Conservation (phyloP, 257 asterid species). For the Gardenia jasminoides region DNA sequence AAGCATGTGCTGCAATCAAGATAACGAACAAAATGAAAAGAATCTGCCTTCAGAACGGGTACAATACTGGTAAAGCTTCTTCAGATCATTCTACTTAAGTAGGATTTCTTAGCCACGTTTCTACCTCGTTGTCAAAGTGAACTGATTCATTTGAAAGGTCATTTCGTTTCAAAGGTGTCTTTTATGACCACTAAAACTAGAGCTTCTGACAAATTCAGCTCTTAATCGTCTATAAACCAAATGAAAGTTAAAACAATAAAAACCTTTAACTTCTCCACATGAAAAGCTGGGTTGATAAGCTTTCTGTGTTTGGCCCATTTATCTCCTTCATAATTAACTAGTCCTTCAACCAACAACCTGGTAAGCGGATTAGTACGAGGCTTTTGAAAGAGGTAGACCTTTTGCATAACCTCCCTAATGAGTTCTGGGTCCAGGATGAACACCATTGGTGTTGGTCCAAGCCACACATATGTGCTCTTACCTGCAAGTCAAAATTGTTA, state of each 20-base stretch:
- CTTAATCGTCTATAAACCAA: neutral
- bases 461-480: slow-evolving; percentile 14
- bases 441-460: slow-evolving; percentile 18
- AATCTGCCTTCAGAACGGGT: neutral
- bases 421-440: slow-evolving; percentile 14
- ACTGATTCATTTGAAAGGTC: neutral
- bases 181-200: neutral
- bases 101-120: neutral
- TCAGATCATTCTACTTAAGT: neutral
- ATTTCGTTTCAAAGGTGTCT: neutral
- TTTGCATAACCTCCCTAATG: slow-evolving; percentile 12
- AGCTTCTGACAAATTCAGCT: too few relatives aligned
- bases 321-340: slow-evolving; percentile 15
- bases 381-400: slow-evolving; percentile 5
- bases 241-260: neutral
- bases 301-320: slow-evolving; percentile 25
- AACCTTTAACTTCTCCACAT: slow-evolving; percentile 27
- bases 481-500: slow-evolving; percentile 10
- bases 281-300: slow-evolving; percentile 24
- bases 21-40: neutral
- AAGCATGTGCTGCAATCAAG: slow-evolving; percentile 8
- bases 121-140: neutral
- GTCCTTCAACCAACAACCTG: slow-evolving; percentile 10
- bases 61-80: neutral
- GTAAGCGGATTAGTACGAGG: slow-evolving; percentile 1